phyloP scores from a whole-genome alignment of 345 rosid species.

The Abelmoschus esculentus region DNA sequence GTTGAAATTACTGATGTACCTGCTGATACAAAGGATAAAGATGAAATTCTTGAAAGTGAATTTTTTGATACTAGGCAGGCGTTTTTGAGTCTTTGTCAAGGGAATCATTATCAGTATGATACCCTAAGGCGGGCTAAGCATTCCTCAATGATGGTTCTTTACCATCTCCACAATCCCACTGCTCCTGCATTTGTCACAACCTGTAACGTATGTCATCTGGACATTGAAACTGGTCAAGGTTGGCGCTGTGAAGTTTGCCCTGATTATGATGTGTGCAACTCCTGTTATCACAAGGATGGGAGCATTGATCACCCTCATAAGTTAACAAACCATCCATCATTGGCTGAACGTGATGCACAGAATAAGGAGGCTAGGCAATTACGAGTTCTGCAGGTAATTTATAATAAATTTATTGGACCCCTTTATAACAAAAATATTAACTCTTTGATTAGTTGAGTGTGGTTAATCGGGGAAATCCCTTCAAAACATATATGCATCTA shows the following conservation, averaged over 20 bases:
- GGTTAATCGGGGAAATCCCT: neutral
- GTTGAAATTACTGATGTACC: conserved; percentile 60
- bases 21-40: conserved; percentile 78
- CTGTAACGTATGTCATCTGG: conserved; percentile 80
- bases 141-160: conserved; percentile 98
- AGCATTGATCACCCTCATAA: conserved; percentile 88
- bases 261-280: conserved; percentile 88
- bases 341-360: conserved; percentile 90
- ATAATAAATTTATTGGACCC: neutral
- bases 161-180: conserved; percentile 97
- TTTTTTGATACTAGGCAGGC: conserved; percentile 97
- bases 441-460: neutral
- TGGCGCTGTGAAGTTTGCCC: conserved; percentile 99
- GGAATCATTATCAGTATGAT: conserved; percentile 98
- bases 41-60: conserved; percentile 95
- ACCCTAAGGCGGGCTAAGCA: conserved; percentile 96
- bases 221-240: conserved; percentile 96
- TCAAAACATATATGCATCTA: neutral
- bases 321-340: conserved; percentile 82
- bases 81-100: conserved; percentile 97
- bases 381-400: conserved; percentile 69
- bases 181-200: conserved; percentile 96
- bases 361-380: conserved; percentile 92
- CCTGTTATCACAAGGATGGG: conserved; percentile 78
- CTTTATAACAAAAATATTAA: neutral